phyloP scores from a whole-genome alignment of 768 basidiomycete genomes.

The Podaxis sp. region DNA sequence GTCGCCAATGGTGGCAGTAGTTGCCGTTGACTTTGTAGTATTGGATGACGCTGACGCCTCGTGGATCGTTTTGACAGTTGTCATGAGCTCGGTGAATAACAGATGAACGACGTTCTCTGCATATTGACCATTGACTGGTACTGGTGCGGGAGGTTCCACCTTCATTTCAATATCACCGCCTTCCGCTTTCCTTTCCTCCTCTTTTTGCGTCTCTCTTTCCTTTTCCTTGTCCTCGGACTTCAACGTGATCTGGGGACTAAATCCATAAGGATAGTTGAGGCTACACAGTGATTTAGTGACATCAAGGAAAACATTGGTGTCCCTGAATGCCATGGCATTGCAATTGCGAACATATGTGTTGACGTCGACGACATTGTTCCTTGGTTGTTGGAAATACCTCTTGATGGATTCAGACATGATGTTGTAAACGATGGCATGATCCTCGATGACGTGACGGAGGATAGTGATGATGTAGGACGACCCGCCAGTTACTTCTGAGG shows the following conservation, averaged over 20 bases:
- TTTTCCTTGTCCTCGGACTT: conserved; percentile 37
- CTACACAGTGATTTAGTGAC: conserved; percentile 69
- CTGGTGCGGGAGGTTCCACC: conserved; percentile 38
- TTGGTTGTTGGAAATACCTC: conserved; percentile 73
- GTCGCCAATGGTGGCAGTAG: not conserved
- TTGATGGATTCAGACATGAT: conserved; percentile 85
- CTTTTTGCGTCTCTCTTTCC: conserved; percentile 13
- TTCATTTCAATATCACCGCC: conserved; percentile 52
- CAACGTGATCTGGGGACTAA: conserved; percentile 56
- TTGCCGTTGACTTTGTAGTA: conserved; percentile 6
- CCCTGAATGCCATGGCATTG: conserved; percentile 77
- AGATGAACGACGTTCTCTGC: conserved; percentile 65
- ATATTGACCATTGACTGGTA: conserved; percentile 34
- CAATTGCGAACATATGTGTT: conserved; percentile 72
- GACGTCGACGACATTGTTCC: conserved; percentile 66
- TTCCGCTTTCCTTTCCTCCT: conserved; percentile 7
- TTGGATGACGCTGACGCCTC: conserved; percentile 25
- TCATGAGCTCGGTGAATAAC: conserved; percentile 70
- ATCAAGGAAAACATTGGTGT: conserved; percentile 73
- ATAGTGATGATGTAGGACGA: conserved; percentile 86
- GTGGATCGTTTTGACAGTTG: conserved; percentile 46
- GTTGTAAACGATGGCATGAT: conserved; percentile 54
- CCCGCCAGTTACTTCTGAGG: conserved; percentile 60
- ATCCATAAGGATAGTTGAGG: conserved; percentile 63
- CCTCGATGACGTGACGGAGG: conserved; percentile 91